Evolutionary conservation across 768 basidiomycete species (phyloP).

Genomic region (Amylocystis lapponica): DNA sequence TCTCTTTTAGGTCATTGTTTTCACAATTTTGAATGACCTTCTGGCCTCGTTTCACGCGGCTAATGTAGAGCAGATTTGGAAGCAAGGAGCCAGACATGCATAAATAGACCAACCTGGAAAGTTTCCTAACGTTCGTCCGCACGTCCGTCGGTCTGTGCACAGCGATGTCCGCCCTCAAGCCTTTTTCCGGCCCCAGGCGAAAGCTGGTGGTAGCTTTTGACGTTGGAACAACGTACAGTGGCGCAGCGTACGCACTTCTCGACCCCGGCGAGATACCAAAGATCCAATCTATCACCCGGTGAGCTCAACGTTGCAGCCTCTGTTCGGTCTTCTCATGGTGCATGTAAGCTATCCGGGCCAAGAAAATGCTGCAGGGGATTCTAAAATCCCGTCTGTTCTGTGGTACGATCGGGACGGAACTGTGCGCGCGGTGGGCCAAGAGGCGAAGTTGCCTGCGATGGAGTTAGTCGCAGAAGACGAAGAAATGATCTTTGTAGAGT

Average conservation of each 20-base stretch:
- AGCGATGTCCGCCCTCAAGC: neutral
- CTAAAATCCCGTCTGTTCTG: slow-evolving; percentile 44
- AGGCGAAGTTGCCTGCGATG: slow-evolving; percentile 21
- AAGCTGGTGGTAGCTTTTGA: slow-evolving; percentile 47
- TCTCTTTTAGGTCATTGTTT: no score
- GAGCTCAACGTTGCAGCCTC: slow-evolving; percentile 9
- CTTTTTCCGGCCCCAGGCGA: slow-evolving; percentile 33
- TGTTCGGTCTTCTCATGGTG: no score
- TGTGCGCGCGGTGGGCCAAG: slow-evolving; percentile 39
- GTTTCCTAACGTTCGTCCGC: no score
- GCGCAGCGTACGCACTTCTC: slow-evolving; percentile 40
- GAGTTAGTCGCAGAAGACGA: neutral
- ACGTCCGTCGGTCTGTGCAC: no score
- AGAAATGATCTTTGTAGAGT: slow-evolving; percentile 20
- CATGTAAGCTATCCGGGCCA: slow-evolving; percentile 40
- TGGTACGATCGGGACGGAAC: slow-evolving; percentile 39
- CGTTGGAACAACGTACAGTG: slow-evolving; percentile 48
- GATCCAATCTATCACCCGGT: slow-evolving; percentile 42
- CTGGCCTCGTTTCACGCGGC: no score
- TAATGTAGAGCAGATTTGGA: no score
- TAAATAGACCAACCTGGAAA: no score
- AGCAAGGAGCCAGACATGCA: no score
- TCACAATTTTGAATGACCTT: no score
- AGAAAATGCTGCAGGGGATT: slow-evolving; percentile 34
- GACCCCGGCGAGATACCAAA: slow-evolving; percentile 32